Percentiles rank a stretch among this genome's conserved stretches.
phyloP scores from a whole-genome alignment of 108 stramenopile species.

The Pseudonitzschia delicatissima region DNA sequence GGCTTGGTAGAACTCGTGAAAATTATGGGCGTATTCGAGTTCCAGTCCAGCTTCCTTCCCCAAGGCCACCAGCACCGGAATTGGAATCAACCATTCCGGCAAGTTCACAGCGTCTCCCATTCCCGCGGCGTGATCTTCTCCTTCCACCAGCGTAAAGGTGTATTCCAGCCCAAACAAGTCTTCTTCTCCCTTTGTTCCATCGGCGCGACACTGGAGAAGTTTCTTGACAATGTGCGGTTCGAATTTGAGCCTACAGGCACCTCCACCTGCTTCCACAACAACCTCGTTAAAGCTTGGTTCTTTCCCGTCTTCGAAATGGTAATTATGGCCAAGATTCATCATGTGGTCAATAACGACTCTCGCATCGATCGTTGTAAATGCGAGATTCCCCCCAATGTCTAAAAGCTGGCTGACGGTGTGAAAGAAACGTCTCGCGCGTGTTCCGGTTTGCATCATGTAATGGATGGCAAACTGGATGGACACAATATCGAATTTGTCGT shows the following conservation, averaged over 20 bases:
- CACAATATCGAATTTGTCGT: constrained; percentile 88
- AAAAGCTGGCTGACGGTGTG: constrained; percentile 84
- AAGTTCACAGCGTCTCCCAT: constrained; percentile 84
- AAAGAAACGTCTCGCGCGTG: constrained; percentile 87
- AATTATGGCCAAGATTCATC: constrained; percentile 75
- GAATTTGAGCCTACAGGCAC: constrained; percentile 74
- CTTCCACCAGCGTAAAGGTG: constrained; percentile 83
- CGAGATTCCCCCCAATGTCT: constrained; percentile 86
- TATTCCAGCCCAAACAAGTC: constrained; percentile 86
- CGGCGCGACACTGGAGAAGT: constrained; percentile 36
- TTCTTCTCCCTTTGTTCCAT: constrained; percentile 34
- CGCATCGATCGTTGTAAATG: constrained; percentile 96
- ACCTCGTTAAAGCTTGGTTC: constrained; percentile 38
- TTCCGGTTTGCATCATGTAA: constrained; percentile 93
- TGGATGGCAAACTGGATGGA: constrained; percentile 99
- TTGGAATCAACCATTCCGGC: constrained; percentile 86
- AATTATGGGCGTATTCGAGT: constrained; percentile 75
- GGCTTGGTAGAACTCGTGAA: constrained; percentile 77
- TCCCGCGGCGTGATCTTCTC: constrained; percentile 71
- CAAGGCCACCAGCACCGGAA: constrained; percentile 59
- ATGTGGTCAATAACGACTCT: constrained; percentile 69
- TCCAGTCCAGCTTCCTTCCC: constrained; percentile 74
- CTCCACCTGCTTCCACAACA: constrained; percentile 59
- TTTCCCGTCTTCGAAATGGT: constrained; percentile 51
- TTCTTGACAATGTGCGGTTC: constrained; percentile 51